These are phyloP conservation scores for Phanerodontia chrysosporium DNA, from an alignment of 768 basidiomycete genomes.

Conservation along the genomic window DNA sequence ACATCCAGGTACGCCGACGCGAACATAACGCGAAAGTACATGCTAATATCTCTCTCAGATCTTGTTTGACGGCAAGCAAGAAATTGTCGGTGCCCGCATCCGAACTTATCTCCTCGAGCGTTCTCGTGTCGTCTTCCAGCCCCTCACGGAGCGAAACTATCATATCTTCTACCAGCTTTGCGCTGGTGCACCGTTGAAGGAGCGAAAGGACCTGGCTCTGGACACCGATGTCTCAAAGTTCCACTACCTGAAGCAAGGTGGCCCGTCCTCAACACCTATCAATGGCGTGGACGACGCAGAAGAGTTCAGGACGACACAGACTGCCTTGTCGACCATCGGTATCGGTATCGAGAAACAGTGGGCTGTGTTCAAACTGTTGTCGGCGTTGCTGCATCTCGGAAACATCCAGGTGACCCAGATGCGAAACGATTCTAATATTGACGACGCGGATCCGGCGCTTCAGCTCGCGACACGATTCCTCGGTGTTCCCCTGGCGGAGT, in stretches of 20 bases:
- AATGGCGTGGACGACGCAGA: conserved; percentile 92
- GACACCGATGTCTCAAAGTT: conserved; percentile 85
- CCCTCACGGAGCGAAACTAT: conserved; percentile 95
- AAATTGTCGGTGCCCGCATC: conserved; percentile 98
- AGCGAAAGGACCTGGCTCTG: conserved; percentile 90
- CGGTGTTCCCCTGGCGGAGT: conserved; percentile 85
- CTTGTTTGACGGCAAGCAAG: conserved; percentile 91
- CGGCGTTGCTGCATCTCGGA: conserved; percentile 93
- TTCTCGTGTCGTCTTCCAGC: conserved; percentile 96
- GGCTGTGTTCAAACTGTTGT: conserved; percentile 93
- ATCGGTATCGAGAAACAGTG: conserved; percentile 98
- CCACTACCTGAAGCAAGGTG: conserved; percentile 90
- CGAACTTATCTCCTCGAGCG: conserved; percentile 97
- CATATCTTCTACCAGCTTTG: conserved; percentile 99
- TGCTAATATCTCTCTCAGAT: conserved; percentile 52
- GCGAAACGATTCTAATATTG: conserved; percentile 78
- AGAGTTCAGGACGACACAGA: conserved; percentile 91
- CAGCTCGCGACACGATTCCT: conserved; percentile 83
- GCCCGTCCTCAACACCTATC: conserved; percentile 82
- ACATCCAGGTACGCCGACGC: conserved; percentile 75
- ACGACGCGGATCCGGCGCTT: conserved; percentile 79
- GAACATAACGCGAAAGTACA: neutral
- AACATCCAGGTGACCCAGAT: conserved; percentile 87
- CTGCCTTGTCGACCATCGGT: conserved; percentile 93
- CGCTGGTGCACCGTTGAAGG: conserved; percentile 91